Base-by-base conservation (phyloP, 2,329 filamentous ascomycete genomes). In the Colletotrichum camelliae region DNA sequence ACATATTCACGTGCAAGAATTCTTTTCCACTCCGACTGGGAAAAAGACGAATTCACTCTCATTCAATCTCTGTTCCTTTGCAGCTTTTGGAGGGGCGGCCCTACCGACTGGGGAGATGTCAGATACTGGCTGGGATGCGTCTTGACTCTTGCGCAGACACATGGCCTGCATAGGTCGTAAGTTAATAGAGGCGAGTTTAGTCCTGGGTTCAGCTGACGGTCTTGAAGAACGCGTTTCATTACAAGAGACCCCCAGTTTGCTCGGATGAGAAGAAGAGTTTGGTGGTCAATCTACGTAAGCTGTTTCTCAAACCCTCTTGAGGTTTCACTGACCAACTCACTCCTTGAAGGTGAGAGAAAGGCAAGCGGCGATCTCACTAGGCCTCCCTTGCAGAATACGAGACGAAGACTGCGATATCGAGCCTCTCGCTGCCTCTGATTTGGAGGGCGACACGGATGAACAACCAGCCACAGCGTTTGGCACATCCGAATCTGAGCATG, bases 21-120 rank as follows among this genome's bases (percentile, higher is more conserved):
- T 16, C 85, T 91, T 0, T 91, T 89, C 64, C 88, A 91, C 75
- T 87, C 88, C 0, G 89, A 89, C 31, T 88, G 85, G 80, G 89
- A 91, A 78, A 86, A 85, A 18, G 86, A 90, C 55, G 88, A 88
- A 57, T 83, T 89, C 0, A 86, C 84, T 0, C 85, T 89, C 7
- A 84, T 91, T 0, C 89, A 90, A 78, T 85, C 87, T 1, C 78
- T 91, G 2, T 90, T 91, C 77, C 80, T 91, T 35, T 85, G 91
- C 82, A 90, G 89, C 77, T 91, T 90, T 75, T 91, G 89, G 89
- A 83, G 89, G 21, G 88, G 87, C 9, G 87, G 87, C 0, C 87
- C 89, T 0, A 82, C 84, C 0, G 85, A 88, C 67, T 86, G 88
- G n/a, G 84, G 87, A 18, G 87, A 89, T 79, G 86, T 86, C 15